Percentiles rank a stretch among this genome's conserved stretches.
Conservation (phyloP, 345 rosid genomes). For the Hypericum androsaemum region DNA sequence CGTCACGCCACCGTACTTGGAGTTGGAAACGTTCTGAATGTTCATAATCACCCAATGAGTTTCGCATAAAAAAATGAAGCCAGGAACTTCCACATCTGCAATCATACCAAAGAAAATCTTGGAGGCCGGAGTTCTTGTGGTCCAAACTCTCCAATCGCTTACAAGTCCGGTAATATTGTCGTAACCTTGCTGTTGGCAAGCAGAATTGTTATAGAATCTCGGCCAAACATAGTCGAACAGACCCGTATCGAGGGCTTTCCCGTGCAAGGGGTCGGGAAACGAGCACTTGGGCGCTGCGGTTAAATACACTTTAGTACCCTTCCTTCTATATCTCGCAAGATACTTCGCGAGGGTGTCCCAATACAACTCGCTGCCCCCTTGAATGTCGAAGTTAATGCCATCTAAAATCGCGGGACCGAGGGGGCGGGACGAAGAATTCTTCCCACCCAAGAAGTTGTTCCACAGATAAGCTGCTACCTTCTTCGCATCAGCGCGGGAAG, state of each 20-base stretch:
- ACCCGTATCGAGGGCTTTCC: constrained; percentile 19
- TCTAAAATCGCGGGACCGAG: constrained; percentile 15
- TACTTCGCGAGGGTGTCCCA: constrained; percentile 19
- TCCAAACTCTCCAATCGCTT: no score
- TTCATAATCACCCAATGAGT: no score
- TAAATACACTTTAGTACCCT: constrained; percentile 17
- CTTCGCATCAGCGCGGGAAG: no score
- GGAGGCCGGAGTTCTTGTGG: no score
- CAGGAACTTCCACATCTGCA: no score
- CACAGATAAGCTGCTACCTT: no score
- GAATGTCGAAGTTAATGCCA: constrained; percentile 24
- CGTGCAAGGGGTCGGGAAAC: constrained; percentile 15
- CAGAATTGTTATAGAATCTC: constrained; percentile 23
- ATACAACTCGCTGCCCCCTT: constrained; percentile 9
- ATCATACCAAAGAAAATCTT: no score
- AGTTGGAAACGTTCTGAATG: no score
- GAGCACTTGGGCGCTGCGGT: constrained; percentile 25
- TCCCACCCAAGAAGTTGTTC: constrained; percentile 18
- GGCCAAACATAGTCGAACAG: constrained; percentile 24
- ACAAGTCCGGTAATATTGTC: no score
- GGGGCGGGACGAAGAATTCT: constrained; percentile 18
- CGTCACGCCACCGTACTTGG: no score
- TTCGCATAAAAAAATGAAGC: no score
- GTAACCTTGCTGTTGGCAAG: constrained; percentile 8
- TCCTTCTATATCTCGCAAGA: constrained; percentile 9